phyloP scores from a whole-genome alignment of 2,329 filamentous ascomycete genomes.

The Bimuria novae-zelandiae region DNA sequence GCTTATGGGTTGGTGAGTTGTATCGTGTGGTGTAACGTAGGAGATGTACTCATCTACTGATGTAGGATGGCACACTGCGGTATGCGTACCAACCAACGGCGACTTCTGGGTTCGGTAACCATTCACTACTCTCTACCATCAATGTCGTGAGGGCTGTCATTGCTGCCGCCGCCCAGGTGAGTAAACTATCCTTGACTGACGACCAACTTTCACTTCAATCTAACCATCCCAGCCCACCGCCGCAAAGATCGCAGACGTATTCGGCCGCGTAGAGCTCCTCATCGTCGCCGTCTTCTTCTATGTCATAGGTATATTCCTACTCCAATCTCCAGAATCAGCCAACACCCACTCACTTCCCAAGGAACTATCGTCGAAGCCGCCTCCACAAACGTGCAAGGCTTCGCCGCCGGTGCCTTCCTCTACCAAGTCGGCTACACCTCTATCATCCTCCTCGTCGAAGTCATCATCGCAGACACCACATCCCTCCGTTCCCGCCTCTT shows the following conservation, averaged over 20 bases:
- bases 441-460: slow-evolving; percentile 65
- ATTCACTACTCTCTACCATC: slow-evolving; percentile 63
- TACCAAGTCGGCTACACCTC: slow-evolving; percentile 64
- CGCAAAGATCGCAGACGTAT: slow-evolving; percentile 65
- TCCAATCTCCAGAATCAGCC: not conserved
- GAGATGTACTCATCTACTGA: not conserved
- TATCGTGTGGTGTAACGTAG: not conserved
- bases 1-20: slow-evolving; percentile 58
- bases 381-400: slow-evolving; percentile 55
- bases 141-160: slow-evolving; percentile 64
- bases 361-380: slow-evolving; percentile 60
- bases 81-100: slow-evolving; percentile 54
- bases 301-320: slow-evolving; percentile 51
- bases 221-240: slow-evolving; percentile 53
- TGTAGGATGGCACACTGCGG: slow-evolving; percentile 46
- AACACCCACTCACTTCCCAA: slow-evolving; percentile 12
- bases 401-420: slow-evolving; percentile 52
- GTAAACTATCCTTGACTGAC: not conserved
- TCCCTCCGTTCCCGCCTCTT: slow-evolving; percentile 66
- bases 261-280: slow-evolving; percentile 65
- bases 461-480: slow-evolving; percentile 67
- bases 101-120: slow-evolving; percentile 55
- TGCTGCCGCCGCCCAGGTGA: slow-evolving; percentile 58
- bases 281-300: slow-evolving; percentile 62
- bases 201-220: not conserved